Conservation (phyloP, 768 basidiomycete genomes). For the Leucocoprinus leucothites region DNA sequence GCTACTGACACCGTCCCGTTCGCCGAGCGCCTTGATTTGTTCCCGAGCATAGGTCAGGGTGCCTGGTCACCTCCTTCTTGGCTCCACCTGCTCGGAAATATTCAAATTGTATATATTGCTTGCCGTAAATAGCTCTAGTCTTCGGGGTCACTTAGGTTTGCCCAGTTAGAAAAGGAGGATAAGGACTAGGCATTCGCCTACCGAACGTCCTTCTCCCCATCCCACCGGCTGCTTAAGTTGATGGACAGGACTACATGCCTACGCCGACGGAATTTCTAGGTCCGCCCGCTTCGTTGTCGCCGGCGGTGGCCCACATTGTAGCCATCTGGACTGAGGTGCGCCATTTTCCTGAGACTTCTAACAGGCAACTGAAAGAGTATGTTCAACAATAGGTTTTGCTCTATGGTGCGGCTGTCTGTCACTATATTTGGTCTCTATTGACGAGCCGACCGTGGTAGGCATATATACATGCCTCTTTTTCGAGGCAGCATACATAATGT, state of each 20-base stretch:
- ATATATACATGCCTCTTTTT: slow-evolving; percentile 19
- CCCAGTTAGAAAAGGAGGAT: slow-evolving; percentile 6
- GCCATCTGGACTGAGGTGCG: slow-evolving; percentile 18
- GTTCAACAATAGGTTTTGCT: not conserved
- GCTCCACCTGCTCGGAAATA: no score
- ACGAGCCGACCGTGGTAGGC: slow-evolving; percentile 6
- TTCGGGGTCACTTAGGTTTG: not conserved
- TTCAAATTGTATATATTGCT: not conserved
- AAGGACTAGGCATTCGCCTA: not conserved
- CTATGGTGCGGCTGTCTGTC: slow-evolving; percentile 1
- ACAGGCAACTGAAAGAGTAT: not conserved
- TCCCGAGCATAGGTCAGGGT: no score
- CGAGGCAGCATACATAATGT: slow-evolving; percentile 17
- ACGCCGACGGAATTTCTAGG: not conserved
- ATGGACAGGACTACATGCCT: slow-evolving; percentile 8
- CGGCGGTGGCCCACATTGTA: slow-evolving; percentile 12
- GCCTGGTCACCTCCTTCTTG: no score
- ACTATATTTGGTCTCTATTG: not conserved
- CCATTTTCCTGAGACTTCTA: not conserved
- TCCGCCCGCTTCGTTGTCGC: slow-evolving; percentile 2
- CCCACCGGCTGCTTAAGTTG: not conserved
- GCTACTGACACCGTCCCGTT: no score
- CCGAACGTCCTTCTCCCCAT: not conserved
- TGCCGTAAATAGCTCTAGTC: not conserved
- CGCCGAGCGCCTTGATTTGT: no score